phyloP scores from a whole-genome alignment of 2,329 filamentous ascomycete genomes.

The Colletotrichum sp. region DNA sequence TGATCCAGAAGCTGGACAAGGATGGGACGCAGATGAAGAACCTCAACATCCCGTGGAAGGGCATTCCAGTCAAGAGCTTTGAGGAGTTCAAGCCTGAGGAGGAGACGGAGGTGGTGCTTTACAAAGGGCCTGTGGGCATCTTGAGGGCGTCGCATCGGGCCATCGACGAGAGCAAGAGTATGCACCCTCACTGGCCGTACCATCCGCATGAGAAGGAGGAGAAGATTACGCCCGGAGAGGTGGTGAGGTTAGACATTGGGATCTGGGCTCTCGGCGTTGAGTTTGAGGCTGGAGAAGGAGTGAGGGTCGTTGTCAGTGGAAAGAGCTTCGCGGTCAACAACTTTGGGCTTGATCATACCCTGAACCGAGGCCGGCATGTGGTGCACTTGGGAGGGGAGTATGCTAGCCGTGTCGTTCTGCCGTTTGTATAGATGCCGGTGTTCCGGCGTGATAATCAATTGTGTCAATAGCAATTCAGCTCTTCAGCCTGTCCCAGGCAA shows the following conservation, averaged over 20 bases:
- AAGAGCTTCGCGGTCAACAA: constrained; percentile 22
- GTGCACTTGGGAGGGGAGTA: constrained; percentile 26
- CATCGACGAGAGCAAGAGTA: constrained; percentile 26
- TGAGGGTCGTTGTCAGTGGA: constrained; percentile 28
- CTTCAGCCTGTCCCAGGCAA: background rate
- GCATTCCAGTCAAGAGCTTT: constrained; percentile 21
- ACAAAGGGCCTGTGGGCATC: constrained; percentile 29
- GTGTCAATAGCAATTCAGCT: background rate
- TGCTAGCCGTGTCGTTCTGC: constrained; percentile 25
- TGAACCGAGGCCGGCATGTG: constrained; percentile 25
- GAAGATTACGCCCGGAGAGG: constrained; percentile 22
- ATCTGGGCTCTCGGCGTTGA: constrained; percentile 34
- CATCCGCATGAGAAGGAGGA: constrained; percentile 8
- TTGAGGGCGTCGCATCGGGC: constrained; percentile 27
- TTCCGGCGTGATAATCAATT: background rate
- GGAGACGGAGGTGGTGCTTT: constrained; percentile 27
- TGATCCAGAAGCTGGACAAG: constrained; percentile 23
- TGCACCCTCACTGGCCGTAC: constrained; percentile 32
- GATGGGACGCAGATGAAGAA: constrained; percentile 24
- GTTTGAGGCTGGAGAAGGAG: constrained; percentile 29
- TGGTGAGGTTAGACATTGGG: constrained; percentile 31
- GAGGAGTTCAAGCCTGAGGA: constrained; percentile 25
- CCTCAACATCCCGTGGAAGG: constrained; percentile 30
- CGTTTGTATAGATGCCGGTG: background rate
- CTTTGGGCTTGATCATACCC: background rate